Base-by-base conservation (phyloP, 805 yeast species). In the Hanseniaspora hatyaiensis region DNA sequence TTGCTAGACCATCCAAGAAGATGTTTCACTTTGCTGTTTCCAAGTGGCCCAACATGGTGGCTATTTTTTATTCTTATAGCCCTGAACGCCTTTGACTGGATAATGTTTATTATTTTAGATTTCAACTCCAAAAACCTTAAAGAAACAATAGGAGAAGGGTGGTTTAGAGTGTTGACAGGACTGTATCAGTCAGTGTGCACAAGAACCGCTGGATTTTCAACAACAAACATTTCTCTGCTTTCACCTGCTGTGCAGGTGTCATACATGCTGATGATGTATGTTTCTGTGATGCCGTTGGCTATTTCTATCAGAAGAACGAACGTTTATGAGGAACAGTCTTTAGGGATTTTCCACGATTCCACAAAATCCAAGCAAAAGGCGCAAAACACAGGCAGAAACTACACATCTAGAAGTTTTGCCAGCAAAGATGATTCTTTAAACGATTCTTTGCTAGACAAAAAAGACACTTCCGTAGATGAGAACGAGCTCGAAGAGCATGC, bases 211-310 rank as follows among this genome's bases (percentile, higher is more conserved):
- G 99, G 99, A 0, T 80, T 92, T 54, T 55, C 82, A 0, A 81
- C 82, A 33, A 75, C 88, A 22, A 77, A 81, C 59, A 64, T 92
- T 33, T 66, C 85, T 2, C 60, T 62, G 34, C 68, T 92, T 38
- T 92, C 87, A 57, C 92, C 96, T 0, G 92, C 95, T 0, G 84
- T 89, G 43, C 95, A 87, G 62, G 94, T 92, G 24, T 78, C 92
- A 55, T 92, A 92, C 61, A 73, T 86, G 78, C 73, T 92, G 51
- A 89, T 92, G 97, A 92, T 92, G 98, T 92, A 92, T 65, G 87
- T 92, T 23, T 89, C 97, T 13, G 96, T 89, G 37, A 70, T 88
- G 59, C 99, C 99, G 1, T 68, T 92, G 55, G 98, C 99, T 28
- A 92, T 92, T 53, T 85, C 96, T 32, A 87, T 92, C 52, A 78